phyloP scores from a whole-genome alignment of 2,329 filamentous ascomycete genomes.

The Trichoderma afroharzianum region DNA sequence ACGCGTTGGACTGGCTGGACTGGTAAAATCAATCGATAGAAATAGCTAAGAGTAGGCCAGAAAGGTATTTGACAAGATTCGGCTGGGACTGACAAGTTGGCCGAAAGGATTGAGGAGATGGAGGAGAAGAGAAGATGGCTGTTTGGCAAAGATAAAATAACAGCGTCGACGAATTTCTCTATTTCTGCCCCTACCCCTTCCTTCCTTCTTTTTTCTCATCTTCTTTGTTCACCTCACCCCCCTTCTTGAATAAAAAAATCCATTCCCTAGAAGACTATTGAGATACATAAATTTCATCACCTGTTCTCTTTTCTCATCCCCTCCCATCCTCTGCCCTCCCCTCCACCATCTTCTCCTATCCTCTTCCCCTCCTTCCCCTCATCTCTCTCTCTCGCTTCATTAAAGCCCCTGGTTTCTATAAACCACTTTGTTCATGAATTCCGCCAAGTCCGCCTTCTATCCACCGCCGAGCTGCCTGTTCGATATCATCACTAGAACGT shows the following conservation, averaged over 20 bases:
- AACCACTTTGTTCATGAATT: not conserved
- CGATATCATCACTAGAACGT: conserved; percentile 25
- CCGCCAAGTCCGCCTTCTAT: conserved; percentile 27
- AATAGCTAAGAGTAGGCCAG: not conserved
- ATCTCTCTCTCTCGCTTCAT: too few relatives aligned
- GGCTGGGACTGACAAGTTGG: not conserved
- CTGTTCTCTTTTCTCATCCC: too few relatives aligned
- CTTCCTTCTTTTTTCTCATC: not conserved
- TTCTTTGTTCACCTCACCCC: not conserved
- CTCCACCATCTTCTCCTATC: too few relatives aligned
- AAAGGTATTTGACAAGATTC: not conserved
- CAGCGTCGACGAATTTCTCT: not conserved
- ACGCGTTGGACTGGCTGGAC: not conserved
- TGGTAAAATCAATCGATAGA: not conserved
- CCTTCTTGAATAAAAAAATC: too few relatives aligned
- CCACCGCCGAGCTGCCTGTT: conserved; percentile 34
- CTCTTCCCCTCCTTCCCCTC: too few relatives aligned
- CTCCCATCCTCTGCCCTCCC: too few relatives aligned
- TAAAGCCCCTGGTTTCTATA: too few relatives aligned
- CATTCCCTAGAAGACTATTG: too few relatives aligned
- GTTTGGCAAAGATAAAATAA: not conserved
- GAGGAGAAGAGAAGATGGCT: conserved; percentile 5
- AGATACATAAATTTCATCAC: too few relatives aligned
- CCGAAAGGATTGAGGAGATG: conserved; percentile 19
- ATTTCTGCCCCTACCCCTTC: not conserved